Conservation (phyloP, 352 stramenopile species). For the Phytophthora fragariaefolia region DNA sequence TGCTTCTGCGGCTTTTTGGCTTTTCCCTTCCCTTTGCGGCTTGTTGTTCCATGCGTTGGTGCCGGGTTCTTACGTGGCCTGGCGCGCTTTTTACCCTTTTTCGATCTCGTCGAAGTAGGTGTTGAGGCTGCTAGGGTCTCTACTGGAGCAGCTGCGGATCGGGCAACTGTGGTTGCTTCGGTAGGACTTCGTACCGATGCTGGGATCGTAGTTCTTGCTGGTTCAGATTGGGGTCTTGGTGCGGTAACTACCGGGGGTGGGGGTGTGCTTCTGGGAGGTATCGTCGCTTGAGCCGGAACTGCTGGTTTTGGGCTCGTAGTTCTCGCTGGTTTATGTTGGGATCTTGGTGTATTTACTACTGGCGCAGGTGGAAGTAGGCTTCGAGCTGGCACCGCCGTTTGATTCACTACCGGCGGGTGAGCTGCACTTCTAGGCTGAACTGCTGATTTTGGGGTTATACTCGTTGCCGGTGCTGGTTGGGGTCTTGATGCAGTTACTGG, state of each 20-base stretch:
- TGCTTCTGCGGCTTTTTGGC: conserved; percentile 17
- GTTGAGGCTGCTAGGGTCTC: not conserved
- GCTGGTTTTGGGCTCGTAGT: not conserved
- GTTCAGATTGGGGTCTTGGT: conserved; percentile 1
- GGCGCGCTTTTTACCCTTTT: conserved; percentile 40
- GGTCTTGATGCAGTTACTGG: not conserved
- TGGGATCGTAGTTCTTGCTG: conserved; percentile 1
- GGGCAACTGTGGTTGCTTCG: not conserved
- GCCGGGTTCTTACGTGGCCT: conserved; percentile 19
- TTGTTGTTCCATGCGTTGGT: conserved; percentile 7
- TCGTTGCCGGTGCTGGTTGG: not conserved
- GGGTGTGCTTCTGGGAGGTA: conserved; percentile 4
- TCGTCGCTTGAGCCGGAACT: not conserved
- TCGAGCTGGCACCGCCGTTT: not conserved
- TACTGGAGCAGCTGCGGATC: conserved; percentile 7
- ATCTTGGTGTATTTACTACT: not conserved
- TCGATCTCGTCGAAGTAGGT: conserved; percentile 8
- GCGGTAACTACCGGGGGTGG: conserved; percentile 3
- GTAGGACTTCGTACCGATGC: conserved; percentile 7
- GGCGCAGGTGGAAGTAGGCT: no score
- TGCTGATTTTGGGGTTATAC: not conserved
- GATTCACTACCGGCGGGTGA: no score
- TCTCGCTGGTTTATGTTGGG: not conserved
- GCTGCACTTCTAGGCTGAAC: no score
- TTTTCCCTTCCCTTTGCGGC: conserved; percentile 28